phyloP scores from a whole-genome alignment of 2,329 filamentous ascomycete species.

The Diaporthe eres region DNA sequence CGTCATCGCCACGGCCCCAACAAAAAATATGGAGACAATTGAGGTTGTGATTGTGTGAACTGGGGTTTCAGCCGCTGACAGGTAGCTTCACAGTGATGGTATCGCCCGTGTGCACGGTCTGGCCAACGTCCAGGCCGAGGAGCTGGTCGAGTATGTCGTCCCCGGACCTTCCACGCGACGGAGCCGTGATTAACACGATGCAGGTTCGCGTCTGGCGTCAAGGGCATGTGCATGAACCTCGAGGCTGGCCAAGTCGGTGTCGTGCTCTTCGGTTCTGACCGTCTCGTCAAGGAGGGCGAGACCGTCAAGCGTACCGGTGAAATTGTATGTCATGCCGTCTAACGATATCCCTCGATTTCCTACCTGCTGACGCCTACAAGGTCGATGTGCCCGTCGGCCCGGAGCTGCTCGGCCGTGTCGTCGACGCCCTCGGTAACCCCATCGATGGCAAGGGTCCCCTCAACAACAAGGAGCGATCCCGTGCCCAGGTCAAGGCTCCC shows the following conservation, averaged over 20 bases:
- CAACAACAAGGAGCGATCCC: conserved; percentile 91
- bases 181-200: conserved; percentile 43
- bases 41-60: not conserved
- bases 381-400: conserved; percentile 96
- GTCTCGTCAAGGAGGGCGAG: conserved; percentile 99
- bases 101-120: conserved; percentile 99
- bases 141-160: conserved; percentile 95
- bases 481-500: conserved; percentile 98
- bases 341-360: not conserved
- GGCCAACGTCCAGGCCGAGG: conserved; percentile 99
- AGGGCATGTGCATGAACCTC: conserved; percentile 99
- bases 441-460: conserved; percentile 99
- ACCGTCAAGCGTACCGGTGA: conserved; percentile 99
- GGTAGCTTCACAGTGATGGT: conserved; percentile 84
- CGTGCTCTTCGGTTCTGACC: conserved; percentile 99
- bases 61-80: conserved; percentile 47
- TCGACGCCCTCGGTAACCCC: conserved; percentile 98
- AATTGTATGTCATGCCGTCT: conserved; percentile 80
- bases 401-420: conserved; percentile 96
- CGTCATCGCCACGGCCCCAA: conserved; percentile 31
- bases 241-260: conserved; percentile 99
- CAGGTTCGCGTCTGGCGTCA: conserved; percentile 99
- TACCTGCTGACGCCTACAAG: conserved; percentile 62
- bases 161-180: conserved; percentile 36
- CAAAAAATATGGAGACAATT: not conserved